Percentiles rank a stretch among this genome's conserved stretches.
phyloP scores from a whole-genome alignment of 1,139 yeast genomes.

The Entelexis paramagnoliae region DNA sequence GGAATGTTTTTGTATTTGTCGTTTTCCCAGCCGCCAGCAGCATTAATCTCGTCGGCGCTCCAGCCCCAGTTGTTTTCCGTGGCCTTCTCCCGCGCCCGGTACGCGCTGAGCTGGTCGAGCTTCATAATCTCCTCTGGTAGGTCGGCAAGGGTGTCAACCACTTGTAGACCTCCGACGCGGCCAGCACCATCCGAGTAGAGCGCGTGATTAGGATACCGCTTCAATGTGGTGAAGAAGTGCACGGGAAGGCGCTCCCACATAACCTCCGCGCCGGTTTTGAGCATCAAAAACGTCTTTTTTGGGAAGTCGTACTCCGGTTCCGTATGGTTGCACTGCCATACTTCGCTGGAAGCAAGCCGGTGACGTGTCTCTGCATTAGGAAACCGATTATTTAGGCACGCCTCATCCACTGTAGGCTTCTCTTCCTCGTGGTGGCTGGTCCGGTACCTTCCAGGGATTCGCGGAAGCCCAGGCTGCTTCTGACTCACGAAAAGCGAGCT shows the following conservation, averaged over 20 bases:
- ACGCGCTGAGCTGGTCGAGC: constrained; percentile 25
- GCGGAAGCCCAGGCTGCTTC: not conserved
- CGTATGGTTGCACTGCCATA: not conserved
- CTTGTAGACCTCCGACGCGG: constrained; percentile 31
- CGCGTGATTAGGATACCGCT: constrained; percentile 31
- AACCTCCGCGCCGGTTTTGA: constrained; percentile 33
- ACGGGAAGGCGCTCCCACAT: constrained; percentile 34
- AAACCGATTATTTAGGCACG: not conserved
- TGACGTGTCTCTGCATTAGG: not conserved
- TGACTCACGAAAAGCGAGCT: not conserved
- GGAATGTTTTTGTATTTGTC: constrained; percentile 25
- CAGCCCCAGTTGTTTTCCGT: constrained; percentile 25
- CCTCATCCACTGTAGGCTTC: not conserved
- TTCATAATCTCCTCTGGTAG: constrained; percentile 25
- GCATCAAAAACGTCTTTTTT: constrained; percentile 29
- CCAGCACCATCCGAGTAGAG: constrained; percentile 31
- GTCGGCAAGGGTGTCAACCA: constrained; percentile 29
- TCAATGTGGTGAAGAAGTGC: constrained; percentile 32
- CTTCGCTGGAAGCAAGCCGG: not conserved
- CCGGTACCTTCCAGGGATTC: not conserved
- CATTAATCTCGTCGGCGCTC: constrained; percentile 24
- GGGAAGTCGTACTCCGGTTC: constrained; percentile 7
- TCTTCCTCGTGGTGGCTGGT: not conserved
- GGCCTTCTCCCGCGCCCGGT: constrained; percentile 26
- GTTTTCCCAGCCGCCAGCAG: constrained; percentile 23